phyloP scores from a whole-genome alignment of 139 green algal genomes.

The Auxenochlorella pyrenoidosa region DNA sequence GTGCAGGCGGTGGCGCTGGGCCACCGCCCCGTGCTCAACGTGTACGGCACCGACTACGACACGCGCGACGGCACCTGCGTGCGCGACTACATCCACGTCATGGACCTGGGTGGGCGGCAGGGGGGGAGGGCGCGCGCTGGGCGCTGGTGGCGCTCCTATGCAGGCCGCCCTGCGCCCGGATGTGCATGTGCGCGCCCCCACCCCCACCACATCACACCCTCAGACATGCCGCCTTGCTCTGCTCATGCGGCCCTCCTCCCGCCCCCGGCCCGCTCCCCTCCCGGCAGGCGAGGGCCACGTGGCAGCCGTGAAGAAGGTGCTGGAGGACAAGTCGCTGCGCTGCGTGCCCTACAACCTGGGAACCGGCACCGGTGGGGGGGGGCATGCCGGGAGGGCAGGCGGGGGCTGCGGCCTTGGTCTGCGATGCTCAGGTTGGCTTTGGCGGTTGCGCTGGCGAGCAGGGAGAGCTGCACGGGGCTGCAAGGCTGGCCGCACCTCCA shows the following conservation, averaged over 20 bases:
- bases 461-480: too few species aligned
- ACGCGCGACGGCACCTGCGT: conserved; percentile 90
- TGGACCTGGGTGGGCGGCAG: conserved; percentile 76
- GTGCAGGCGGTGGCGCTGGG: conserved; percentile 95
- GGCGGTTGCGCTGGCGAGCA: too few species aligned
- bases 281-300: conserved; percentile 77
- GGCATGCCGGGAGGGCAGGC: too few species aligned
- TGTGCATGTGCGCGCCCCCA: too few species aligned
- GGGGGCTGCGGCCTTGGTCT: background rate
- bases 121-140: too few species aligned
- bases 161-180: too few species aligned
- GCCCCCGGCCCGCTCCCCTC: background rate
- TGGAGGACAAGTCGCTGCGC: conserved; percentile 63
- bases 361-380: conserved; percentile 70
- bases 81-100: conserved; percentile 99
- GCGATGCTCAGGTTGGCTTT: too few species aligned
- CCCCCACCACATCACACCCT: too few species aligned
- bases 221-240: too few species aligned
- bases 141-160: too few species aligned
- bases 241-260: background rate
- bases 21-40: conserved; percentile 83
- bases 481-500: background rate
- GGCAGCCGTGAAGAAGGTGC: conserved; percentile 82
- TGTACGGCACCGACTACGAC: conserved; percentile 96
- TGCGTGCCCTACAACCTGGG: conserved; percentile 95